Conservation (phyloP, 2,329 filamentous ascomycete species). For the Colletotrichum filicis region DNA sequence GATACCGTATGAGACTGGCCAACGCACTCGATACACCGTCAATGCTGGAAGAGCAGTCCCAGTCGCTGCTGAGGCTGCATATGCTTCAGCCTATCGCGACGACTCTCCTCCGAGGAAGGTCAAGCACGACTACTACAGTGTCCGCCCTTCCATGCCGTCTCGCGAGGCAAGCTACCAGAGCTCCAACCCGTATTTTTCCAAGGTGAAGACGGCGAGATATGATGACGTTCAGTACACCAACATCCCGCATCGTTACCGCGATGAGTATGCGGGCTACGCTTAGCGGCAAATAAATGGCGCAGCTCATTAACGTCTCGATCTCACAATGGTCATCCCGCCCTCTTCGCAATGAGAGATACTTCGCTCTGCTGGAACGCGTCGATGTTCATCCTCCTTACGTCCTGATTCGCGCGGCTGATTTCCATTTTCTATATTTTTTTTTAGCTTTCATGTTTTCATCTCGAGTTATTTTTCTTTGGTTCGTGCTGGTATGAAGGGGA, state of each 20-base stretch:
- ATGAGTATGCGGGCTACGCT: conserved; percentile 29
- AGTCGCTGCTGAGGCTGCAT: conserved; percentile 29
- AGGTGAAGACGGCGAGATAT: conserved; percentile 48
- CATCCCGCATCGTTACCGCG: conserved; percentile 40
- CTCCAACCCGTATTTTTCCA: conserved; percentile 39
- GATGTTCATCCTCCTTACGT: background rate
- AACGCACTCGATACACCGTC: conserved; percentile 26
- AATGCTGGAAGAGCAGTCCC: conserved; percentile 41
- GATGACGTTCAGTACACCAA: conserved; percentile 47
- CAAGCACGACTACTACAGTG: conserved; percentile 28
- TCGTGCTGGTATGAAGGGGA: conserved; percentile 30
- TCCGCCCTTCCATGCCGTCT: conserved; percentile 43
- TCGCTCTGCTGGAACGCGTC: conserved; percentile 28
- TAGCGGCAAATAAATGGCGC: background rate
- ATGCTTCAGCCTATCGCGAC: conserved; percentile 39
- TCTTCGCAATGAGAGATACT: conserved; percentile 9
- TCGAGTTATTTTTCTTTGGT: conserved; percentile 24
- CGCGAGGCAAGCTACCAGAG: conserved; percentile 46
- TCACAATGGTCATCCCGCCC: background rate
- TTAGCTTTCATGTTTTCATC: conserved; percentile 8
- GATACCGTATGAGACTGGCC: conserved; percentile 25
- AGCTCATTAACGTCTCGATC: background rate
- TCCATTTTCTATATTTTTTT: background rate
- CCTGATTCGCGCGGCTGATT: background rate
- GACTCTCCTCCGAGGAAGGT: conserved; percentile 21